A percentile compares a stretch with the other conserved stretches of the same genome.
Conservation (phyloP, 805 yeast species). For the Brettanomyces naardenensis region DNA sequence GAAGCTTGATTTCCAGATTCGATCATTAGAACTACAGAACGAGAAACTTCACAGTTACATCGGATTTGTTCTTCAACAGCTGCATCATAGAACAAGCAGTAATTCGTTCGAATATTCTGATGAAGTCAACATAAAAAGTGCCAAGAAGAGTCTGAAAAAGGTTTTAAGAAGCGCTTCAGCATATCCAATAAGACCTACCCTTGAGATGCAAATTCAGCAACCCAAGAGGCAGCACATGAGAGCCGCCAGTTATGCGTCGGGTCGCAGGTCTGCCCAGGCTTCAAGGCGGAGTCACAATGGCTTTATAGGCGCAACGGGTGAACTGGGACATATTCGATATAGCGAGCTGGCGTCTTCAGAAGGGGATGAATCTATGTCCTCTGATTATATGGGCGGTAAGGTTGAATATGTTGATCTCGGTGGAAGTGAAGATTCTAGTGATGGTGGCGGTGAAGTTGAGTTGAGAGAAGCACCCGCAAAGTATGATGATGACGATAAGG, state of each 20-base stretch:
- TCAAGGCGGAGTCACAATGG: slow-evolving; percentile 1
- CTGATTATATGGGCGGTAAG: slow-evolving; percentile 17
- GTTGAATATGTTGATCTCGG: slow-evolving; percentile 24
- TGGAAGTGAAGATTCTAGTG: slow-evolving; percentile 18
- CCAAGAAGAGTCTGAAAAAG: slow-evolving; percentile 33
- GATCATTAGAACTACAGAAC: slow-evolving; percentile 45
- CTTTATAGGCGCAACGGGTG: background rate
- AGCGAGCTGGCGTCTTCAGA: too few species aligned
- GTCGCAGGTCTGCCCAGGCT: background rate
- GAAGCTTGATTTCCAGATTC: slow-evolving; percentile 44
- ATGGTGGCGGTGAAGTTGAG: slow-evolving; percentile 13
- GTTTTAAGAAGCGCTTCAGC: slow-evolving; percentile 28
- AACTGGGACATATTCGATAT: too few species aligned
- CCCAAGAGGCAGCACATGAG: background rate
- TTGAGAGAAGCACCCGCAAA: slow-evolving; percentile 1
- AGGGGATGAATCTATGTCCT: slow-evolving; percentile 7
- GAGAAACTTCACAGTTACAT: slow-evolving; percentile 50
- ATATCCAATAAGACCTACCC: slow-evolving; percentile 19
- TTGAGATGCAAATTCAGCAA: slow-evolving; percentile 1
- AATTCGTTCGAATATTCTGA: slow-evolving; percentile 41
- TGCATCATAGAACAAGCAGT: slow-evolving; percentile 8
- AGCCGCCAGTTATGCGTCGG: slow-evolving; percentile 1
- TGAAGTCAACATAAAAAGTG: slow-evolving; percentile 41
- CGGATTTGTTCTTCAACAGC: slow-evolving; percentile 47
- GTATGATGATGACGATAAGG: background rate